Evolutionary conservation across 2,329 filamentous ascomycete genomes (phyloP).

Genomic region (Epichloe coenophiala): DNA sequence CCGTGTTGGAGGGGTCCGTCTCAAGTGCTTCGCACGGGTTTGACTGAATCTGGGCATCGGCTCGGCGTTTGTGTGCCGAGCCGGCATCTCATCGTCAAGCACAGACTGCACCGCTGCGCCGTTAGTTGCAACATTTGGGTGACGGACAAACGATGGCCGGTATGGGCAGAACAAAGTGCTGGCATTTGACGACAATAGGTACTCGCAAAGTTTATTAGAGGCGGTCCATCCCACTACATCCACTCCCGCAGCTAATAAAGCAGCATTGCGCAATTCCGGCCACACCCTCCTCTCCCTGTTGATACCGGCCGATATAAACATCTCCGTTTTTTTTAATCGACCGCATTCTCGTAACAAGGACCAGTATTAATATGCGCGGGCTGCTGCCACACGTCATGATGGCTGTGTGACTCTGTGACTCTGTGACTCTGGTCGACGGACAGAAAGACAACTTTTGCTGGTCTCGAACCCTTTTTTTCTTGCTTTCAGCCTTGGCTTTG

Average conservation of each 20-base stretch:
- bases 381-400: constrained; percentile 7
- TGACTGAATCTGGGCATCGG: neutral
- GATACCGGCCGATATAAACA: neutral
- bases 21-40: neutral
- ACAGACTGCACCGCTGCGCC: no score
- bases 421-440: no score
- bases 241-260: no score
- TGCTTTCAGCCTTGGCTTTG: neutral
- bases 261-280: constrained; percentile 1
- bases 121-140: no score
- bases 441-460: neutral
- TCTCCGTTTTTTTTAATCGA: no score
- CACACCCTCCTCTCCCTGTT: neutral
- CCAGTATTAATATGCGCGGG: neutral
- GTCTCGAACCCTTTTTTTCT: neutral
- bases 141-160: neutral
- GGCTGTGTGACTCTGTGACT: neutral
- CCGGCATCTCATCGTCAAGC: no score
- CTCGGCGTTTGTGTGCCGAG: neutral
- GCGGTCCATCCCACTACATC: no score
- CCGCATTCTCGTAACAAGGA: neutral
- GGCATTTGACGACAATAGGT: no score
- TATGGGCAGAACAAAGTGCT: neutral
- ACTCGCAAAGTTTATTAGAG: no score
- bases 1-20: neutral